Conservation (phyloP, 768 basidiomycete genomes). For the Termitomyces eurrhizus region DNA sequence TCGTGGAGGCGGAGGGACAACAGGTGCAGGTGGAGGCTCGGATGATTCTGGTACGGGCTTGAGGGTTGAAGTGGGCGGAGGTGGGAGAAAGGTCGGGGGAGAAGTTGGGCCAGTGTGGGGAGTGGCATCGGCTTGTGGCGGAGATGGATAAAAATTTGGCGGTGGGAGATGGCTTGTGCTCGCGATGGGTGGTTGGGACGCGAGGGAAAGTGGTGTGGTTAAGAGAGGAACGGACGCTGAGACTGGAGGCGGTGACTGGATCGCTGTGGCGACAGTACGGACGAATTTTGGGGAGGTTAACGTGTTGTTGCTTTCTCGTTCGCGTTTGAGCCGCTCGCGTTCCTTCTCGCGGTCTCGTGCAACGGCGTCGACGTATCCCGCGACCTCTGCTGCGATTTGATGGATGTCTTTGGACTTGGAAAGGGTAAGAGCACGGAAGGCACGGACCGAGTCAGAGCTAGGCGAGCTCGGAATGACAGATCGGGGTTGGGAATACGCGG, state of each 20-base stretch:
- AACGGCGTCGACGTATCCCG: slow-evolving; percentile 70
- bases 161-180: slow-evolving; percentile 9
- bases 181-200: slow-evolving; percentile 9
- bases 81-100: slow-evolving; percentile 13
- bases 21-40: slow-evolving; percentile 13
- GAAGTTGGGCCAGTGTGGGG: slow-evolving; percentile 20
- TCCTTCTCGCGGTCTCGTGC: slow-evolving; percentile 76
- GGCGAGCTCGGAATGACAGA: slow-evolving; percentile 29
- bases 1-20: slow-evolving; percentile 15
- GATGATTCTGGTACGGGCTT: slow-evolving; percentile 1
- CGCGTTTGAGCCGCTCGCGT: slow-evolving; percentile 65
- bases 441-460: slow-evolving; percentile 27
- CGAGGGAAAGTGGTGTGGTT: slow-evolving; percentile 8
- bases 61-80: slow-evolving; percentile 7
- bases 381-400: slow-evolving; percentile 56
- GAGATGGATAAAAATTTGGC: slow-evolving; percentile 59
- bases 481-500: slow-evolving; percentile 12
- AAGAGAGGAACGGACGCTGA: slow-evolving; percentile 7
- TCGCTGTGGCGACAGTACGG: slow-evolving; percentile 19
- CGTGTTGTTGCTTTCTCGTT: slow-evolving; percentile 40
- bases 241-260: slow-evolving; percentile 19
- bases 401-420: slow-evolving; percentile 47
- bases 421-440: slow-evolving; percentile 51
- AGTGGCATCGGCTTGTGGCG: slow-evolving; percentile 45
- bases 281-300: slow-evolving; percentile 24